Base-by-base conservation (phyloP, 2,329 filamentous ascomycete species). In the Calonectria fujianensis region DNA sequence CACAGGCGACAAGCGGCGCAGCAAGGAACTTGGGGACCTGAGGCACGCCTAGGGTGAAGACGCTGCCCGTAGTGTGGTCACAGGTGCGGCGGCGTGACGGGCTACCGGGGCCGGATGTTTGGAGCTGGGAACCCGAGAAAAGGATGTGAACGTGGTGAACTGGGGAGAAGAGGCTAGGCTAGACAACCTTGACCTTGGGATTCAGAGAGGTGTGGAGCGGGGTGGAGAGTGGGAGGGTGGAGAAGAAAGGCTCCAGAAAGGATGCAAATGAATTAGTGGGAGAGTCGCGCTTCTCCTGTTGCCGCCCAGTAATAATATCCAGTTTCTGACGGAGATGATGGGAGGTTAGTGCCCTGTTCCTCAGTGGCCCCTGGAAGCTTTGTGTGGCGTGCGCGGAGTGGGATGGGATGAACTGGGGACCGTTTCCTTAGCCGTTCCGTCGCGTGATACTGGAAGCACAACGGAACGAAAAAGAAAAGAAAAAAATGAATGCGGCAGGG, bases 211-310 rank as follows among this genome's bases (percentile, higher is more conserved):
- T 65, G 66, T 67, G 66, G 71, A 68, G 64, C 31, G 45, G 63
- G 48, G 66, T 65, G 48, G 71, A 65, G 66, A 69, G 71, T 45
- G 41, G 18, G 66, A 64, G 48, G 29, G 71, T 73, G 71, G 71
- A 73, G 71, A 69, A 73, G 65, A 69, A 69, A 59, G 48, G 59
- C 48, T 73, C 66, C 66, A 69, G 71, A 73, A 69, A 48, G 50
- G 71, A 73, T 73, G 65, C 71, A 73, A 69, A 69, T 69, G 71
- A 73, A 59, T 65, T 73, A 73, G 70, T 24, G 54, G 64, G 41
- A 72, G 54, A 61, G 32, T 39, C 35, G 39, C 29, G 57, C 31
- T 54, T 59, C 48, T 69, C 59, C 71, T 35, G 57, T 61, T 61
- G 66, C 39, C 54, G 57, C 71, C 71, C 41, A 69, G 71, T n/a